Evolutionary conservation across 2,329 filamentous ascomycete genomes (phyloP), one percentile per base, ranked within the genome.

Genomic region (Madurella mycetomatis): DNA sequence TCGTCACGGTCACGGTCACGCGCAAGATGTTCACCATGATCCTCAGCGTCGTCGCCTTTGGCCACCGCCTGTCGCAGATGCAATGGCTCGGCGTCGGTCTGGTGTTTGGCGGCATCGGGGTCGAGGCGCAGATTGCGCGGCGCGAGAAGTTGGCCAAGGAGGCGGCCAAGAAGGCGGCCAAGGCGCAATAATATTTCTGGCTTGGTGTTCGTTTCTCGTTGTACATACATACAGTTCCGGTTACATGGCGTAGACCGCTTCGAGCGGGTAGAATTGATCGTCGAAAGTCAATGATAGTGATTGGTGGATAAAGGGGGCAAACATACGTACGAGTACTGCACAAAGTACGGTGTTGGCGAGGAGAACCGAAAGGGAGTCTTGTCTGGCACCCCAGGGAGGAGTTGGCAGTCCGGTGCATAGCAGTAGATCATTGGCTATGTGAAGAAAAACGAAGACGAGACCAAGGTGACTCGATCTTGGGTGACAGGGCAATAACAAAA

Each of bases 1-100:
- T 99, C 47, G 92, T 97, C 42, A 97, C 94, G 4, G 92, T 99
- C 2, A 99, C 91, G 1, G 94, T 99, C 44, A 99, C 94, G 44
- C 82, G 94, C 67, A 99, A 99, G 77, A 99, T 99, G 94, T 82
- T 97, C 70, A 97, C 92, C 62, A 99, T 99, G 94, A 90, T 97
- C 56, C 79, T 97, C 49, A 96, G 90, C 51, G 94, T 99, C 30
- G 77, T 97, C 57, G 91, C 90, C 74, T 99, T 97, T 69, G 94
- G 94, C 30, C 94, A 99, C 71, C 83, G 81, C 59, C 80, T 99
- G 47, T 88, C 83, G 30, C 74, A 77, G n/a, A 95, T 92, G 80
- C 94, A 99, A 74, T 96, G 92, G 89, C 75, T 95, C 7, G 94
- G 94, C 59, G 92, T 99, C 32, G 86, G 82, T 0, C 77, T 99